Percentiles rank a stretch among this genome's conserved stretches.
Conservation (phyloP, 2,329 filamentous ascomycete species). For the Pseudodiploospora longispora region DNA sequence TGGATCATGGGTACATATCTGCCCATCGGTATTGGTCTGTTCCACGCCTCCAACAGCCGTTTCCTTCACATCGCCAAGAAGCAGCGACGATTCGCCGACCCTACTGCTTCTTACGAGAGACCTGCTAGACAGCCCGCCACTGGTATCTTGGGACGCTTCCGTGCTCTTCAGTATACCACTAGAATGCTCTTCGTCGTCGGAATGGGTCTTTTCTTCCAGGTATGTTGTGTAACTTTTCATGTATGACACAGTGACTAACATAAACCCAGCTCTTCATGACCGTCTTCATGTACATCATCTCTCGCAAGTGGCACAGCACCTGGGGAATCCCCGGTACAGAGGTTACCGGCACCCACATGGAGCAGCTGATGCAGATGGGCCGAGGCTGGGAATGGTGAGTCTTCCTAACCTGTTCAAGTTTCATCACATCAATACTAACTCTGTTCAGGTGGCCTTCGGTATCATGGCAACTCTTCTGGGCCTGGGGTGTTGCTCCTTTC, state of each 20-base stretch:
- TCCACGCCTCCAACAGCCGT: constrained; percentile 54
- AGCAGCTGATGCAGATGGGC: constrained; percentile 35
- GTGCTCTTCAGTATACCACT: constrained; percentile 31
- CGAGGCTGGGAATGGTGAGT: constrained; percentile 56
- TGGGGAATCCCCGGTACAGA: constrained; percentile 55
- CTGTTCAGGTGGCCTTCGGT: constrained; percentile 44
- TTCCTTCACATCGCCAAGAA: constrained; percentile 49
- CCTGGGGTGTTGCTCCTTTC: constrained; percentile 50
- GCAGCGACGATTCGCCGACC: constrained; percentile 29
- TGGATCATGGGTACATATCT: constrained; percentile 60
- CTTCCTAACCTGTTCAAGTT: background rate
- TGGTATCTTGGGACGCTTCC: constrained; percentile 21
- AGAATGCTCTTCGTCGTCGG: constrained; percentile 41
- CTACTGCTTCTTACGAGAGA: background rate
- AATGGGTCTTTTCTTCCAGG: constrained; percentile 48
- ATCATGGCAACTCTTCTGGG: constrained; percentile 54
- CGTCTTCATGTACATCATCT: constrained; percentile 51
- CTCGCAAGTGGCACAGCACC: constrained; percentile 51
- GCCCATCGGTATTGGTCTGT: constrained; percentile 56
- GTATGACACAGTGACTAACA: background rate
- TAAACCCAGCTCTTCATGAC: constrained; percentile 45
- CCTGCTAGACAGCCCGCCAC: constrained; percentile 8
- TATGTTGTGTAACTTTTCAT: constrained; percentile 19
- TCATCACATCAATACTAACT: background rate
- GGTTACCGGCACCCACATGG: constrained; percentile 43